Evolutionary conservation across 345 rosid genomes (phyloP).

Genomic region (Pistacia atlantica): DNA sequence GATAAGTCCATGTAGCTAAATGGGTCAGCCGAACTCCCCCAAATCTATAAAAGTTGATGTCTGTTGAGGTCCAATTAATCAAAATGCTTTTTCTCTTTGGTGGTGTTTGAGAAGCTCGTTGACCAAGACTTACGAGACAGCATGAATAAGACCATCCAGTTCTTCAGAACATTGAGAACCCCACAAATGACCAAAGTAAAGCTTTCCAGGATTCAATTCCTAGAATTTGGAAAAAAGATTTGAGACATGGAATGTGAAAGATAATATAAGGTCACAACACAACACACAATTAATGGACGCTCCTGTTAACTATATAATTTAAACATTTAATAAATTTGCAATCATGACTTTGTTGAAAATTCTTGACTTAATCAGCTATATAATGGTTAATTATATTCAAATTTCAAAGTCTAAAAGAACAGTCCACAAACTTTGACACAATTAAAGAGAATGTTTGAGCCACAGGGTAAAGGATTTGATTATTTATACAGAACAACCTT

Average conservation of each 20-base stretch:
- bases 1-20: slow-evolving; percentile 27
- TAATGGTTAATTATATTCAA: slow-evolving; percentile 15
- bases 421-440: slow-evolving; percentile 21
- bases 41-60: slow-evolving; percentile 8
- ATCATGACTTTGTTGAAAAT: slow-evolving; percentile 28
- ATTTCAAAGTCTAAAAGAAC: slow-evolving; percentile 19
- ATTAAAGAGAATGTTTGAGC: not conserved
- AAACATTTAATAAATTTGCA: not conserved
- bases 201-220: slow-evolving; percentile 34
- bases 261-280: too few relatives aligned
- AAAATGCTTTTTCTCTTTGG: not conserved
- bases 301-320: not conserved
- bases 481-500: not conserved
- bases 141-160: slow-evolving; percentile 15
- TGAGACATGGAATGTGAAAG: slow-evolving; percentile 21
- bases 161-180: slow-evolving; percentile 17
- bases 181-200: slow-evolving; percentile 40
- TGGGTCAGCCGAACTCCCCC: slow-evolving; percentile 24
- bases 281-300: too few relatives aligned
- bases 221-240: slow-evolving; percentile 27
- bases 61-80: slow-evolving; percentile 19
- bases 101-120: slow-evolving; percentile 20
- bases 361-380: slow-evolving; percentile 19
- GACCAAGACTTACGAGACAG: slow-evolving; percentile 27
- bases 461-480: not conserved